A percentile compares a stretch with the other conserved stretches of the same genome.
Conservation (phyloP, 768 basidiomycete species). For the Tricholoma sp. region DNA sequence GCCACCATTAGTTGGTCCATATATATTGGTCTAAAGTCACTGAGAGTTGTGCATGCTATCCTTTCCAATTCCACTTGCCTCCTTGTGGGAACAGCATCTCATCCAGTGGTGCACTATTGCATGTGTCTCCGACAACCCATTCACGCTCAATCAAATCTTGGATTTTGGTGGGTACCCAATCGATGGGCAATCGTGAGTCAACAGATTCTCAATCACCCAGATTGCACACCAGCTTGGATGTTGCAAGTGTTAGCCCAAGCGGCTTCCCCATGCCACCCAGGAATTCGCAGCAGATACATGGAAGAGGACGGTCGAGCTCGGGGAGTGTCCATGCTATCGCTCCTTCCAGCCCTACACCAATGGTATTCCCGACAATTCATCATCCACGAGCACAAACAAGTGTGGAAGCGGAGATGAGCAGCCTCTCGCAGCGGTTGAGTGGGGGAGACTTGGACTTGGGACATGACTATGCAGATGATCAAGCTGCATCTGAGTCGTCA, state of each 20-base stretch:
- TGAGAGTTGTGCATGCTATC: no score
- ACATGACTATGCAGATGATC: constrained; percentile 29
- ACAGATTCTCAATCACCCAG: constrained; percentile 54
- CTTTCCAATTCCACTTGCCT: constrained; percentile 60
- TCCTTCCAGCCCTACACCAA: constrained; percentile 12
- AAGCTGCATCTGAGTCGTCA: constrained; percentile 41
- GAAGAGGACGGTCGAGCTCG: constrained; percentile 24
- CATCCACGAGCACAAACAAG: constrained; percentile 14
- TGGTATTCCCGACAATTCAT: constrained; percentile 25
- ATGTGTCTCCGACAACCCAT: constrained; percentile 28
- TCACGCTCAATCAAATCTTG: constrained; percentile 31
- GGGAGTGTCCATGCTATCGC: constrained; percentile 29
- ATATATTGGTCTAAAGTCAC: no score
- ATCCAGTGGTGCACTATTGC: constrained; percentile 33
- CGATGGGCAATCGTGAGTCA: constrained; percentile 59
- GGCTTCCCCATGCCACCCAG: constrained; percentile 41
- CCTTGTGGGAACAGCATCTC: constrained; percentile 38
- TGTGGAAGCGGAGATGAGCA: constrained; percentile 11
- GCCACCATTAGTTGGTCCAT: no score
- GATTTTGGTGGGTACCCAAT: constrained; percentile 43
- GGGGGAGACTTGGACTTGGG: constrained; percentile 13
- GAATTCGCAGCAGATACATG: constrained; percentile 29
- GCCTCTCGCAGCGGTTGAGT: neutral
- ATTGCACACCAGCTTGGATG: constrained; percentile 28
- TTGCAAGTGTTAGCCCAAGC: constrained; percentile 29